Evolutionary conservation across 2,329 filamentous ascomycete genomes (phyloP), one percentile per base, ranked within the genome.

Genomic region (Leptosphaerulina australis): DNA sequence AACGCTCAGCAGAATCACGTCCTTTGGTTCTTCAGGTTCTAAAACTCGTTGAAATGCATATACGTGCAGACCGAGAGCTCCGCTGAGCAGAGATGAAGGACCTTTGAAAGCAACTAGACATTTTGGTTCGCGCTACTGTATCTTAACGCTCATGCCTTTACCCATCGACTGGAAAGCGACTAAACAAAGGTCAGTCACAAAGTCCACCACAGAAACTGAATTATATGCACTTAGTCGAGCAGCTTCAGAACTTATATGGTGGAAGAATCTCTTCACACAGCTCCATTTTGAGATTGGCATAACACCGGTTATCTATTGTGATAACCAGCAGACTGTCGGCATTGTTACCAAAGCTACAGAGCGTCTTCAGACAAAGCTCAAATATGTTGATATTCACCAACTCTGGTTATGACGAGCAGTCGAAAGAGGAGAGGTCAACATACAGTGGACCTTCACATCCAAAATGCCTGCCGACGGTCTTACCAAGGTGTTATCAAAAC

Each of bases 191-290:
- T 46, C 9, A 4, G 36, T 56, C n/a, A 64, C 52, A 0, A 64
- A 53, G 28, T 61, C 51, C 14, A 64, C 53, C 3, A 64, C 54
- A 17, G 46, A 64, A 46, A 56, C 58, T 9, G 51, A 63, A 25
- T 43, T 62, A 5, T 26, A 62, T 11, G 44, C 53, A 43, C 9
- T 53, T 15, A 44, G 14, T 14, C 18, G 34, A 31, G 29, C 56
- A 15, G 24, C 29, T 4, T 45, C 24, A 8, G 43, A 59, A 33
- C 10, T 54, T 4, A 17, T 17, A 15, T 44, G 12, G 53, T 64
- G 47, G 55, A 22, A 34, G 2, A 20, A 51, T 20, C 5, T 64
- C 1, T 62, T 65, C 31, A 33, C 53, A 11, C n/a, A 30, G 2
- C 46, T 61, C 14, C 11, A 48, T 0, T 53, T 59, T 11, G 15